phyloP scores from a whole-genome alignment of 2,329 filamentous ascomycete genomes.

The Metarhizium robertsii region DNA sequence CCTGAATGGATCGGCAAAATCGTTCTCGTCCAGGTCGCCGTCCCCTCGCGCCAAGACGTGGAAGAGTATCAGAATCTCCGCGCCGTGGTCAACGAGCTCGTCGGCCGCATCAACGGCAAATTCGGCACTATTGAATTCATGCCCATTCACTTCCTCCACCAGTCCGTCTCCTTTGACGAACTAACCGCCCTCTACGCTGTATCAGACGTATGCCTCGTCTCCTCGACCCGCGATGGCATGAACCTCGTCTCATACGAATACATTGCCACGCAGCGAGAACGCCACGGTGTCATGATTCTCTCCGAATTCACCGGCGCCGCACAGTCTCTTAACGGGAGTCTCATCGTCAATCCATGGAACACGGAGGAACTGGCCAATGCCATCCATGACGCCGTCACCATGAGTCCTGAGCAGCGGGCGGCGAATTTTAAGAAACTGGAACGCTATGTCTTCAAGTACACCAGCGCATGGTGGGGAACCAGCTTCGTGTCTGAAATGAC shows the following conservation, averaged over 20 bases:
- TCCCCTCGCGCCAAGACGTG: constrained; percentile 89
- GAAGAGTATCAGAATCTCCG: constrained; percentile 97
- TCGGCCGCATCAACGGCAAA: constrained; percentile 92
- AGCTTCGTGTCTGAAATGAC: constrained; percentile 81
- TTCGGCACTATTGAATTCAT: constrained; percentile 98
- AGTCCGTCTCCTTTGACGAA: constrained; percentile 90
- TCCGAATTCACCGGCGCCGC: constrained; percentile 96
- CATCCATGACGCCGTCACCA: constrained; percentile 93
- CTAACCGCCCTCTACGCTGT: constrained; percentile 88
- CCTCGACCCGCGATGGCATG: constrained; percentile 96
- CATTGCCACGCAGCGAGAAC: constrained; percentile 84
- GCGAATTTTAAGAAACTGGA: constrained; percentile 86
- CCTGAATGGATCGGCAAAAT: constrained; percentile 98
- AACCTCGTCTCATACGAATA: constrained; percentile 98
- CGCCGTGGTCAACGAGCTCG: constrained; percentile 91
- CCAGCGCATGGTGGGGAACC: constrained; percentile 92
- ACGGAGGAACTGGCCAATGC: constrained; percentile 90
- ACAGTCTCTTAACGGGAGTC: constrained; percentile 83
- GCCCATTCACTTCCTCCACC: constrained; percentile 97
- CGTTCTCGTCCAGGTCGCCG: constrained; percentile 89
- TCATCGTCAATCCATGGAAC: constrained; percentile 98
- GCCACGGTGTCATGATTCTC: constrained; percentile 87
- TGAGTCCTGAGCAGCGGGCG: constrained; percentile 80
- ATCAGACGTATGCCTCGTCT: constrained; percentile 86
- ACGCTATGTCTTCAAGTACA: constrained; percentile 96